Base-by-base conservation (phyloP, 78 protist species). In the Dictyostelium firmibasis region DNA sequence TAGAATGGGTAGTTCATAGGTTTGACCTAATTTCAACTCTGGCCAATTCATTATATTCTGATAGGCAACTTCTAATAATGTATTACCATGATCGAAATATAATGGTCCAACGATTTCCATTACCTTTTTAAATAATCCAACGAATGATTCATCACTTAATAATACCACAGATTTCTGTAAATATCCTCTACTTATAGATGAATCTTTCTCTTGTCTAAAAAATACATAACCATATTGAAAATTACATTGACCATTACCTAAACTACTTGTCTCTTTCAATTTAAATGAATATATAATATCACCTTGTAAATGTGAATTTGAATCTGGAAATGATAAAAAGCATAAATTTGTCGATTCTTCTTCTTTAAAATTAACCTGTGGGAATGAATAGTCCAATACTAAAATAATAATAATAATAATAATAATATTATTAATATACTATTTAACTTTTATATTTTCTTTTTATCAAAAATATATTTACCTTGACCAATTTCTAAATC, bases 401-500 rank as follows among this genome's bases (percentile, higher is more conserved):
- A 27, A 41, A 44, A 16, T 41, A 41, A 5, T 5, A 41, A 16
- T 50, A 76, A 4, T 25, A 74, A 83, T 10, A 72, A 4, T 6
- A 29, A 72, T 31, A 29, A 2, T 9, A 9, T 33, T 16, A 29
- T 31, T 31, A 36, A 27, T 81, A 25, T 35, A n/a, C n/a, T n/a
- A n/a, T n/a, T n/a, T n/a, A n/a, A 14, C 16, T 8, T 50, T 50
- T 16, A 16, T 50, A 2, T 47, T 47, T 47, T 47, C 13, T 9
- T 47, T 47, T 47, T 11, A 41, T 41, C 9, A 44, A 44, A 10
- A n/a, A n/a, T n/a, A n/a, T n/a, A n/a, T n/a, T 50, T 62, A 62
- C 72, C 62, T 84, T 96, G 97, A 35, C 97, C 97, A 27, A 96
- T 76, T 67, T 96, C 97, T 27, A 96, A 89, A 84, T 96, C 97